Evolutionary conservation across 257 asterid species (phyloP).

Genomic region (Ajuga chamaepitys): DNA sequence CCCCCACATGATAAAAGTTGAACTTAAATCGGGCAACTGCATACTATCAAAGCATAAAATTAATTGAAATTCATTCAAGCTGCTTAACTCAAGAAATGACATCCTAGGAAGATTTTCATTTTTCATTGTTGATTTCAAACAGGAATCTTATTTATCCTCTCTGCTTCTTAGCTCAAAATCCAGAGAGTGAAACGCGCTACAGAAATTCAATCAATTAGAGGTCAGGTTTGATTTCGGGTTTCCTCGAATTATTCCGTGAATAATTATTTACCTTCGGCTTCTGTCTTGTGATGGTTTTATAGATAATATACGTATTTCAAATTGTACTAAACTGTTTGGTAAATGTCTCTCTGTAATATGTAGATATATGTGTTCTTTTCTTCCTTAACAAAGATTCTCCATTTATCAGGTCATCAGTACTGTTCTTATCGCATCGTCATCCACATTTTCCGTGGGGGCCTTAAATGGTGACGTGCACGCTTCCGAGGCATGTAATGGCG

Average conservation of each 20-base stretch:
- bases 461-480: conserved; percentile 10
- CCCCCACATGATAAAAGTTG: too few relatives aligned
- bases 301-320: not conserved
- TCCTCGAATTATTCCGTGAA: not conserved
- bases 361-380: not conserved
- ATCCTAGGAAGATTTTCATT: not conserved
- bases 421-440: conserved; percentile 29
- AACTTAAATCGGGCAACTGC: too few relatives aligned
- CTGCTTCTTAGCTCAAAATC: not conserved
- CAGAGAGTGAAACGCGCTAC: not conserved
- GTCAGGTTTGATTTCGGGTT: not conserved
- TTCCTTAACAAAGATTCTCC: not conserved
- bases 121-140: not conserved
- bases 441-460: conserved; percentile 28
- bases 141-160: not conserved
- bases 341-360: not conserved
- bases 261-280: not conserved
- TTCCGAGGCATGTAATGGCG: conserved; percentile 12
- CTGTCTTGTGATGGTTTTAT: not conserved
- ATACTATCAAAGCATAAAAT: too few relatives aligned
- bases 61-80: not conserved
- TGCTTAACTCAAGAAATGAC: not conserved
- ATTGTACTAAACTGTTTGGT: not conserved
- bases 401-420: not conserved
- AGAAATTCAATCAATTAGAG: not conserved